Evolutionary conservation across 805 yeast species (phyloP), one percentile per base, ranked within the genome.

Genomic region (Cyberlindnera sargentensis): DNA sequence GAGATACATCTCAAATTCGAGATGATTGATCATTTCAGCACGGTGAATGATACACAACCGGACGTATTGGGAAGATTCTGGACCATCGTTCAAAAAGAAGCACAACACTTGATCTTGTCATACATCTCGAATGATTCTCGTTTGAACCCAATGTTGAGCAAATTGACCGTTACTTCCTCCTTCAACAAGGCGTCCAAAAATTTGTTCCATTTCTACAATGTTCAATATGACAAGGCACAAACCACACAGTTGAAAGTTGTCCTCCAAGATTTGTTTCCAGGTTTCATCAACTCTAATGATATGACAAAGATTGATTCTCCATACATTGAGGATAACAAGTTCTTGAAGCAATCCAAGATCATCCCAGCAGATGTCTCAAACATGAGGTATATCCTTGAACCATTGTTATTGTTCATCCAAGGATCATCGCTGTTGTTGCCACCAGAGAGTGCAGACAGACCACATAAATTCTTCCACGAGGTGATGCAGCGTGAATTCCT

Each of bases 311-410:
- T 69, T 48, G 63, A 66, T 33, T 63, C 71, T 1, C 68, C 73
- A 5, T 84, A 76, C 52, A 75, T 85, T 36, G 79, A 80, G 36
- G 78, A 71, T 47, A 87, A 80, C 49, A 66, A 75, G 3, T 72
- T 71, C 46, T 69, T 78, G 24, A 73, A 75, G 51, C 81, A 82
- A 42, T 80, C 82, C 47, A 72, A 80, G 4, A 62, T 87, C 33
- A 84, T 85, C 3, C 78, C 80, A 1, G 79, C 87, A 3, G 80
- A 79, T 55, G 73, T 88, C 11, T 80, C 84, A 62, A 87, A 89
- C 54, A 86, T 90, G 82, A 73, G 90, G 50, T 73, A 84, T 5
- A 73, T 89, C 11, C 62, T 87, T 39, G 95, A 84, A 45, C 81
- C 85, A 33, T 78, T 87, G 33, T 69, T 87, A 39, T 64, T 79